Base-by-base conservation (phyloP, 345 rosid species). In the Lenwebbia sp. region DNA sequence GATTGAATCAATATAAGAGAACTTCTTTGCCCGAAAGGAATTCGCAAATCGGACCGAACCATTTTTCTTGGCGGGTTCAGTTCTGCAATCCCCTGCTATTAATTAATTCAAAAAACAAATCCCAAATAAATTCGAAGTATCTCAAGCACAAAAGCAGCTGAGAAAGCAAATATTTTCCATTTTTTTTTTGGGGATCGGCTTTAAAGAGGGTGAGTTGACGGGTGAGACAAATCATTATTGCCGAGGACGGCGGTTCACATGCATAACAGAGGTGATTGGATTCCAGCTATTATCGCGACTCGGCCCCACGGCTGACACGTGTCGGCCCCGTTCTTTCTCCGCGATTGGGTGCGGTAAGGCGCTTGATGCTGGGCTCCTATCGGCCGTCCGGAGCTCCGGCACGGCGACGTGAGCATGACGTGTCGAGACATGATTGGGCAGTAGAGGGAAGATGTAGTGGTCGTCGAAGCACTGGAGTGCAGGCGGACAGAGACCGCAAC, bases 321-420 rank as follows among this genome's bases (percentile, higher is more conserved):
- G 78, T 70, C 47, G 44, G 25, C 10, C 37, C 4, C 0, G 25
- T 15, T 33, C 12, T 44, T 9, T 21, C 11, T 4, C 75, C 41
- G 5, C 11, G 12, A 33, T 65, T 65, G 23, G 44, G 76, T 65
- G 0, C 76, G 76, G 44, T 10, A 0, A 17, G 25, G 76, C 21
- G 44, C 44, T 4, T 12, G 25, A 33, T 4, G 11, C 0, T 6
- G 44, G 44, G 13, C 25, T 70, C 78, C 47, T 0, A 21, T 54
- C 10, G 9, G 23, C 56, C 25, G 25, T 54, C 25, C 56, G 56
- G 56, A 21, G 7, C 25, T 21, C 4, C 25, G 56, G 56, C 4
- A 0, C 0, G 10, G 56, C 56, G 10, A 9, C 22, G 2, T 2
- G 0, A 15, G 5, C 10, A 0, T 5, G 3, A 4, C 47, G 78